Evolutionary conservation across 2,329 filamentous ascomycete genomes (phyloP).

Genomic region (Leptographium lundbergii): DNA sequence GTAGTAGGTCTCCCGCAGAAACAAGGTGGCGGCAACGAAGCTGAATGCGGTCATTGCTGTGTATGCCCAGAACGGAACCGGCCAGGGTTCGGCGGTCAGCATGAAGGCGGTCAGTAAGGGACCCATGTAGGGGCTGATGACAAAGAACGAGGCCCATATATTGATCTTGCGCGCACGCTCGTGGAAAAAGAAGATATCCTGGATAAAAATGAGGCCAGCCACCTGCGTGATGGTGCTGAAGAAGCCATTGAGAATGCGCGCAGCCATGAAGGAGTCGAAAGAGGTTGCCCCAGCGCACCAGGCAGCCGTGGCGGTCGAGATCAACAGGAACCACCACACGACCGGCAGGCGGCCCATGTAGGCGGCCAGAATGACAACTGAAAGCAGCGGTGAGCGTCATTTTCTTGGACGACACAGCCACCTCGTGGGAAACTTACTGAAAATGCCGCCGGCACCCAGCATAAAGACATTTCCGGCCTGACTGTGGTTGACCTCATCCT

Average conservation of each 20-base stretch:
- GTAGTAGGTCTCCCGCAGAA: slow-evolving; percentile 37
- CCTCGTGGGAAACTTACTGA: slow-evolving; percentile 14
- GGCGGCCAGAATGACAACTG: slow-evolving; percentile 26
- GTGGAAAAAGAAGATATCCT: slow-evolving; percentile 49
- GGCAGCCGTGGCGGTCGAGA: slow-evolving; percentile 24
- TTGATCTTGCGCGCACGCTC: slow-evolving; percentile 38
- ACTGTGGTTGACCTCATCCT: slow-evolving; percentile 36
- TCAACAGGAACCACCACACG: slow-evolving; percentile 26
- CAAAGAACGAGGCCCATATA: slow-evolving; percentile 27
- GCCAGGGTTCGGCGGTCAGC: slow-evolving; percentile 30
- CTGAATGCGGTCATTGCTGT: slow-evolving; percentile 25
- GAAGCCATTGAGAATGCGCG: slow-evolving; percentile 34
- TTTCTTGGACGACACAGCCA: not conserved
- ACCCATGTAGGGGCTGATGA: slow-evolving; percentile 23
- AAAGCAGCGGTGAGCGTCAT: not conserved
- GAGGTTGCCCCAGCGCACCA: slow-evolving; percentile 31
- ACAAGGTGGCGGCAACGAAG: slow-evolving; percentile 25
- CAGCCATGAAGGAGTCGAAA: slow-evolving; percentile 34
- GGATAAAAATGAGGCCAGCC: slow-evolving; percentile 37
- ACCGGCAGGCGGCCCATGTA: slow-evolving; percentile 32
- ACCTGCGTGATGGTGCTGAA: slow-evolving; percentile 32
- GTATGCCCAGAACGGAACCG: slow-evolving; percentile 34
- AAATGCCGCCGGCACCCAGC: slow-evolving; percentile 28
- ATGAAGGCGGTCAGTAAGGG: slow-evolving; percentile 36
- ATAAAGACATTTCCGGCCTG: slow-evolving; percentile 40